Evolutionary conservation across 768 basidiomycete species (phyloP), one percentile per base, ranked within the genome.

Genomic region (Psilocybe cyanescens): DNA sequence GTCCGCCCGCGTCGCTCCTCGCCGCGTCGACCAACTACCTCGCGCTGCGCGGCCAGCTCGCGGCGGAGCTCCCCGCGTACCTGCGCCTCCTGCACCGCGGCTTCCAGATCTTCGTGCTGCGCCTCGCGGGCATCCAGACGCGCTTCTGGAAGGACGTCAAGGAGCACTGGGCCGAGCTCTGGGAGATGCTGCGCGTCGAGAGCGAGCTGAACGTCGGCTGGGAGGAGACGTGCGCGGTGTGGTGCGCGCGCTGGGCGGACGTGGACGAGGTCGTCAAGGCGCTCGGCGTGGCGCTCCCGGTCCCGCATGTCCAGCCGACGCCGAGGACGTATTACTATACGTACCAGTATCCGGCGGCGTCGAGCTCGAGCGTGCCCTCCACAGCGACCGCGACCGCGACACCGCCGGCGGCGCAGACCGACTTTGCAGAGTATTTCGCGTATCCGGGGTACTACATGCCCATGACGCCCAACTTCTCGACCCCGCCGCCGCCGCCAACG

Each of bases 1-100:
- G 90, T 2, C 91, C 91, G 0, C 83, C 90, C 1, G 77, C 85
- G 0, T 73, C 86, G 3, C 83, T 94, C 9, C 78, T 91, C 19
- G 86, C 88, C 24, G 90, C 91, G 5, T 92, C 90, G 1, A 83
- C 86, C 46, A 87, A 89, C 52, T 95, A 93, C 71, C 78, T 92
- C 19, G 92, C 91, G 0, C 80, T 95, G 4, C 83, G 90, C 4
- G 89, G 83, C 0, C 89, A 93, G 63, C 81, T 95, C 5, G 82
- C 82, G 0, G 77, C 81, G 0, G 93, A 95, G 63, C 81, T 95
- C 3, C 93, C 93, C 0, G 70, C 75, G 1, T 89, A 90, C 67
- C 73, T 92, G 16, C 64, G 61, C 4, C 76, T 87, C 16, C 72
- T 93, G 58, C 81, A 90, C 62, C 75, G 74, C n/a, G 91, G 90